Base-by-base conservation (phyloP, 345 rosid species). In the Arabidopsis arenosa region DNA sequence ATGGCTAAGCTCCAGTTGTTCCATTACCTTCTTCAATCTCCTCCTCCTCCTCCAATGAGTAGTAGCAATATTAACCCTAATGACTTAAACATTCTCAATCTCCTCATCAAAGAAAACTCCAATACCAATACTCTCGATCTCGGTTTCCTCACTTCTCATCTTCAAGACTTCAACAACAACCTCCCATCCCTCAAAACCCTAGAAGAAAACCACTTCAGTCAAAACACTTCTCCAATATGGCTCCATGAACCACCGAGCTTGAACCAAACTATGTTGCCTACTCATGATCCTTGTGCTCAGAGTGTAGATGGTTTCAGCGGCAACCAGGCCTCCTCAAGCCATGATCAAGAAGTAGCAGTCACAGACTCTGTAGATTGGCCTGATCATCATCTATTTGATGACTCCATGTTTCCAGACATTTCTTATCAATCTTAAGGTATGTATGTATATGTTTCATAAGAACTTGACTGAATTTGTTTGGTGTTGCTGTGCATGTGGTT, bases 341-440 rank as follows among this genome's bases (percentile, higher is more conserved):
- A 64, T 66, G 79, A 68, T 63, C 74, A 73, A 59, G 78, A 61
- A 48, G 17, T 26, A 48, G 74, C 77, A 72, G 36, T 53, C 18
- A 17, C 78, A 39, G 56, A 26, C 26, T 12, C 67, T 9, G 44
- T 17, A 63, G 74, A 36, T 11, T 79, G 74, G 75, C 70, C 81
- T 73, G 79, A 79, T 60, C 74, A 52, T 32, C 65, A 52, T 39
- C 60, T 67, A 58, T 74, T 79, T 47, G 75, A 79, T 74, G 81
- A 79, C 37, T 59, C 75, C 69, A 32, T 73, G 53, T 72, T 78
- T 61, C 36, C 23, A n/a, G 63, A 73, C 23, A 62, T 73, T 73
- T 37, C 69, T 58, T 66, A 58, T 5, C 55, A 70, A 14, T 64
- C 80, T 48, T 70, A 65, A 77, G 72, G 80, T 77, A 63, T 52